Base-by-base conservation (phyloP, 208 protist genomes). In the Trypanosoma congolense region DNA sequence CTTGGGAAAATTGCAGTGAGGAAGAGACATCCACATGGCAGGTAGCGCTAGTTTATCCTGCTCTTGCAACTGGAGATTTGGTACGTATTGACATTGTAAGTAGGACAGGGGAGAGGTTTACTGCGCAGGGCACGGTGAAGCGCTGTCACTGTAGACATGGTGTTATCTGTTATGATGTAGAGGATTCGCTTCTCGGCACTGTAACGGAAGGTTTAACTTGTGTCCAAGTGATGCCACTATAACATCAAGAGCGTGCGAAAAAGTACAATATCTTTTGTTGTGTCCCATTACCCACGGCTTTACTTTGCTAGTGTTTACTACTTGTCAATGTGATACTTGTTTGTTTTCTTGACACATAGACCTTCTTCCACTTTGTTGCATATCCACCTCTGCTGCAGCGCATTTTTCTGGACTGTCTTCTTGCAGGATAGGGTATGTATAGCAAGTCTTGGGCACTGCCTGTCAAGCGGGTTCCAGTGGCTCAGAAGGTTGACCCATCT, bases 361-460 rank as follows among this genome's bases (percentile, higher is more conserved):
- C n/a, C n/a, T n/a, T n/a, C n/a, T n/a, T n/a, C n/a, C n/a, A n/a
- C n/a, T n/a, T n/a, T n/a, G n/a, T n/a, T n/a, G n/a, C n/a, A n/a
- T n/a, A n/a, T n/a, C n/a, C n/a, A n/a, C n/a, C n/a, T n/a, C n/a
- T n/a, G n/a, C n/a, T n/a, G n/a, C n/a, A 38, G 12, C 33, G 6
- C 42, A 18, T 46, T 46, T 53, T 55, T 59, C 46, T 51, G 21
- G 35, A 47, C 53, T 42, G 41, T 53, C 58, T 72, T 3, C 56
- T 29, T 0, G 25, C 50, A 28, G 12, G 42, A 24, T 10, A 59
- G 25, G 22, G n/a, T 2, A 71, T 71, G 65, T 36, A 64, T 47
- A 46, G 59, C 29, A 60, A 64, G 28, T 61, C 49, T 4, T 93
- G 86, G 82, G 60, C 55, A n/a, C 61, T 93, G 44, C 86, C 86